A percentile compares a stretch with the other conserved stretches of the same genome.
Evolutionary conservation across 495 filamentous ascomycete genomes (phyloP).

Genomic region (Xylaria acuta): DNA sequence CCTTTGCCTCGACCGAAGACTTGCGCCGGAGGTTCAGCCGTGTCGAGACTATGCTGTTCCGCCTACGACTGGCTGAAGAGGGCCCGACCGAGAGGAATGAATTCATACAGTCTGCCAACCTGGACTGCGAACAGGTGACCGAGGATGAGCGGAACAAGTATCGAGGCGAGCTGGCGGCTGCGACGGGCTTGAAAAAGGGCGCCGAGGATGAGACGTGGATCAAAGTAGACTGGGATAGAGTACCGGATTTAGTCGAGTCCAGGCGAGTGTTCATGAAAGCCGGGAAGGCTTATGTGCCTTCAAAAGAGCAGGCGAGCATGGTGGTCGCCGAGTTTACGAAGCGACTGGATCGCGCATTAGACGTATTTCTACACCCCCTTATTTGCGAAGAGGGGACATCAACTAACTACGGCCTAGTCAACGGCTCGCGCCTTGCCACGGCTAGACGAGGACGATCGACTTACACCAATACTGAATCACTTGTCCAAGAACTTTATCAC

Average conservation of each 20-base stretch:
- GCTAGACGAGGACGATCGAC: slow-evolving; percentile 94
- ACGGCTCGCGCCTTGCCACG: slow-evolving; percentile 89
- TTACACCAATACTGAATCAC: slow-evolving; percentile 92
- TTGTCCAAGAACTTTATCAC: slow-evolving; percentile 91
- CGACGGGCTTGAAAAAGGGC: slow-evolving; percentile 46
- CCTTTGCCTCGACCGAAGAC: slow-evolving; percentile 91
- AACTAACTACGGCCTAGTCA: slow-evolving; percentile 57
- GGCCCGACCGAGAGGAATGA: slow-evolving; percentile 68
- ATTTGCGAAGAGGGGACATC: not conserved
- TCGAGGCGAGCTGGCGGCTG: slow-evolving; percentile 50
- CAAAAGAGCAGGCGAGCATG: slow-evolving; percentile 83
- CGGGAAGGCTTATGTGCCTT: slow-evolving; percentile 92
- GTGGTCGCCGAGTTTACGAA: slow-evolving; percentile 84
- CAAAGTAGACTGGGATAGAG: slow-evolving; percentile 93
- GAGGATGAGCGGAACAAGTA: slow-evolving; percentile 72
- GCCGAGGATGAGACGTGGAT: slow-evolving; percentile 81
- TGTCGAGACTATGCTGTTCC: slow-evolving; percentile 88
- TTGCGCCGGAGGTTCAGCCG: slow-evolving; percentile 86
- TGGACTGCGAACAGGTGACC: slow-evolving; percentile 74
- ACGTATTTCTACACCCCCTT: slow-evolving; percentile 59
- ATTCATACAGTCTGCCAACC: slow-evolving; percentile 78
- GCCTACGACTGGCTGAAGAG: slow-evolving; percentile 75
- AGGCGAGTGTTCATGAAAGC: slow-evolving; percentile 76
- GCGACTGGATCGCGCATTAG: slow-evolving; percentile 77
- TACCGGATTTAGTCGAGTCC: slow-evolving; percentile 86